Evolutionary conservation across 2,329 filamentous ascomycete genomes (phyloP).

Genomic region (Trichoderma sp.): DNA sequence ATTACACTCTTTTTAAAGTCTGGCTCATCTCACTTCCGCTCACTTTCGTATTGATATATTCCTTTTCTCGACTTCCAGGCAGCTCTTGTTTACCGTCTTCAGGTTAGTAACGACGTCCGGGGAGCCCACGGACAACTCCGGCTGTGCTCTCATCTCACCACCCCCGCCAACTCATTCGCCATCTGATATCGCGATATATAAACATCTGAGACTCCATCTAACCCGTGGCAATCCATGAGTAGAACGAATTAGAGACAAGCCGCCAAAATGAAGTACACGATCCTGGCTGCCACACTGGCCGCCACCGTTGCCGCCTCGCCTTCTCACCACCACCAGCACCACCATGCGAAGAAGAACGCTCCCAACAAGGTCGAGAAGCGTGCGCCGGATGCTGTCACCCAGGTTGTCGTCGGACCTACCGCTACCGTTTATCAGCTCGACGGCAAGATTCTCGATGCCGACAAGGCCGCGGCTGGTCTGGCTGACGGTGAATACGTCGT

Average conservation of each 20-base stretch:
- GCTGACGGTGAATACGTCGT: constrained; percentile 67
- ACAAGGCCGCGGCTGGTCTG: constrained; percentile 70
- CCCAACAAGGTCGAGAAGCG: constrained; percentile 47
- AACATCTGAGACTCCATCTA: not conserved
- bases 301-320: constrained; percentile 57
- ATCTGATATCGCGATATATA: not conserved
- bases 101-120: constrained; percentile 4
- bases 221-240: constrained; percentile 1
- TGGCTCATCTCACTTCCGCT: constrained; percentile 26
- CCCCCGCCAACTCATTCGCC: not conserved
- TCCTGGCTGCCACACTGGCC: constrained; percentile 47
- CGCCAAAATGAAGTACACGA: constrained; percentile 48
- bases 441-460: constrained; percentile 57
- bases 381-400: constrained; percentile 44
- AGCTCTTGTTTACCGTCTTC: not conserved
- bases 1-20: constrained; percentile 52
- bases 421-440: constrained; percentile 71
- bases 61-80: not conserved
- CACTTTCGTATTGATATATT: constrained; percentile 1
- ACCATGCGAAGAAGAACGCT: constrained; percentile 54
- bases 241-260: constrained; percentile 6
- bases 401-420: constrained; percentile 59
- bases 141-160: not conserved
- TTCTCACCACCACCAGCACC: constrained; percentile 58
- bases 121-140: not conserved